Evolutionary conservation across 1,284 basidiomycete genomes (phyloP), one percentile per base, ranked within the genome.

Genomic region (Malassezia sympodialis): DNA sequence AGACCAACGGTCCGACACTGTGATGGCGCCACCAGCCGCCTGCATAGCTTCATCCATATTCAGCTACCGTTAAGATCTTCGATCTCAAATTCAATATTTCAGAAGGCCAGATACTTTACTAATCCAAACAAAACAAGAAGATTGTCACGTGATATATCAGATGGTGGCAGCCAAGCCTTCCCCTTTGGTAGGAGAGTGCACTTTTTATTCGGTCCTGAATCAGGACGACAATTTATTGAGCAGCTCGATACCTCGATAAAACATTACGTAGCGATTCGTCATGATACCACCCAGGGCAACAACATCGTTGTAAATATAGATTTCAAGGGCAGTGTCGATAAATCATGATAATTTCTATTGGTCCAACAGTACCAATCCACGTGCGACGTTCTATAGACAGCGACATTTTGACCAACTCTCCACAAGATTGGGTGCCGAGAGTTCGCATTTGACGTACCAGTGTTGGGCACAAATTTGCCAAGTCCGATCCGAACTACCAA

Each of bases 1-100:
- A 0, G 54, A 56, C 42, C 42, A 39, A 4, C 54, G 49, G 26
- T 56, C 54, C 3, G 46, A 39, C 12, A 8, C 34, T 14, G 32
- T 11, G 11, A 48, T 34, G 17, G 46, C 31, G 19, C n/a, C 4
- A 19, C 8, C 12, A 19, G 19, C 27, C 7, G 5, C 43, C 10
- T 21, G 17, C n/a, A 32, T 8, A 2, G 43, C 41, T 19, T 19
- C 10, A 4, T 39, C 19, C 17, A 43, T 43, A 23, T 27, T 24
- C 11, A 2, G 15, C 41, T 12, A 17, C 19, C 12, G 28, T 14
- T 30, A 32, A 46, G 14, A 15, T 17, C 44, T 28, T 8, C 23
- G 8, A 23, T 15, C 28, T 26, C 17, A 8, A 12, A n/a, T 12
- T 42, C 40, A 6, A 14, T 21, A 6, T 40, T 26, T 40, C 39